Evolutionary conservation across 2,329 filamentous ascomycete genomes (phyloP).

Genomic region (Hypoxylon sp.): DNA sequence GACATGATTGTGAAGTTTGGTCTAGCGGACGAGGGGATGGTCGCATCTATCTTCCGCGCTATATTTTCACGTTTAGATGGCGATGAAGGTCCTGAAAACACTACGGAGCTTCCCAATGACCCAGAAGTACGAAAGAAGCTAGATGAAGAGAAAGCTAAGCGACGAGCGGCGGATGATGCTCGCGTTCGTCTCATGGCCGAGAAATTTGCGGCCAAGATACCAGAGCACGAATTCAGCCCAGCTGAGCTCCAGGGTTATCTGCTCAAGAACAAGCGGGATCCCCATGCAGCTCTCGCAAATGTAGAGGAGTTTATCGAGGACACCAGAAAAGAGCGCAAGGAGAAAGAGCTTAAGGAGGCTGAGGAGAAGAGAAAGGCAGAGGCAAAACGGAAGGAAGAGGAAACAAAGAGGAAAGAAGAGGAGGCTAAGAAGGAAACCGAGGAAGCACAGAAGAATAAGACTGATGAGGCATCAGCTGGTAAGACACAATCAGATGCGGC

Average conservation of each 20-base stretch:
- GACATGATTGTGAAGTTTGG: slow-evolving; percentile 68
- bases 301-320: slow-evolving; percentile 60
- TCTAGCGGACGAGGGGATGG: slow-evolving; percentile 62
- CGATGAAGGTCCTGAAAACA: slow-evolving; percentile 50
- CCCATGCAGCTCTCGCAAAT: slow-evolving; percentile 57
- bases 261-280: slow-evolving; percentile 63
- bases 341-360: slow-evolving; percentile 47
- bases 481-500: neutral
- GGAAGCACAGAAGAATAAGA: slow-evolving; percentile 26
- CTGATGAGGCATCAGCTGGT: neutral
- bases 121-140: slow-evolving; percentile 44
- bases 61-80: slow-evolving; percentile 64
- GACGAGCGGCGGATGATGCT: slow-evolving; percentile 49
- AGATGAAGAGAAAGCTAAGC: slow-evolving; percentile 44
- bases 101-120: slow-evolving; percentile 38
- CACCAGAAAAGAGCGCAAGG: slow-evolving; percentile 53
- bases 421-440: slow-evolving; percentile 41
- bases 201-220: slow-evolving; percentile 61
- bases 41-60: slow-evolving; percentile 63
- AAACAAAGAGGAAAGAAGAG: slow-evolving; percentile 50
- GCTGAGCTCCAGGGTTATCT: slow-evolving; percentile 69
- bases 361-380: slow-evolving; percentile 46
- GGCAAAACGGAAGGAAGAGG: slow-evolving; percentile 54
- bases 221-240: slow-evolving; percentile 64
- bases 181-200: slow-evolving; percentile 57